Base-by-base conservation (phyloP, 805 yeast species). In the Ogataea chonburiensis region DNA sequence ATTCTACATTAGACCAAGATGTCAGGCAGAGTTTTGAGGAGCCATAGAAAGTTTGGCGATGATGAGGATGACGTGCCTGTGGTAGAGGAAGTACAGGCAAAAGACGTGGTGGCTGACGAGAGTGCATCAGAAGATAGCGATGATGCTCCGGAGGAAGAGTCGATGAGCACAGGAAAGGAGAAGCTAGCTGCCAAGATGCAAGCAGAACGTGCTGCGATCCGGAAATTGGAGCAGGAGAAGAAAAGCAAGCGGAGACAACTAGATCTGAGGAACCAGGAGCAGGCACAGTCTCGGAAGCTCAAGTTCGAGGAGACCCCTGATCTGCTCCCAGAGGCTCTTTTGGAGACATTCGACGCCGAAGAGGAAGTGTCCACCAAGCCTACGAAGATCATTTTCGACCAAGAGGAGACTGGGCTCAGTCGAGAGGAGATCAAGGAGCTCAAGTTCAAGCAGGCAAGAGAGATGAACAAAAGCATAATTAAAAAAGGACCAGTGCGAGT, bases 71-170 rank as follows among this genome's bases (percentile, higher is more conserved):
- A 21, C 21, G 37, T 31, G 29, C 37, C 35, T 15, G 43, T 36
- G 18, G 18, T 24, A n/a, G 32, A 31, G 18, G 33, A 43, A 38
- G 34, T n/a, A n/a, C n/a, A 31, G n/a, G 36, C 39, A 13, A 40
- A 41, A 10, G 37, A 37, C 16, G 59, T 24, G 4, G 26, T 4
- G 26, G 26, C 22, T n/a, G n/a, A n/a, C n/a, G n/a, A n/a, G n/a
- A n/a, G n/a, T n/a, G n/a, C n/a, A n/a, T n/a, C 14, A 3, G 38
- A 34, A 1, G 44, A 40, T 24, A 69, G 63, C 40, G 71, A 64
- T 38, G 77, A 70, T 14, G 76, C 78, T 1, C 79, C 79, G 34
- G 77, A 71, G 38, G 78, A 73, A 45, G 76, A 69, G 33, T 32
- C 52, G 5, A 27, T 56, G 9, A 32, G 32, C 7, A 15, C 50